These are phyloP conservation scores for Castanopsis chinensis DNA, from an alignment of 306 rosid species.

Conservation along the genomic window DNA sequence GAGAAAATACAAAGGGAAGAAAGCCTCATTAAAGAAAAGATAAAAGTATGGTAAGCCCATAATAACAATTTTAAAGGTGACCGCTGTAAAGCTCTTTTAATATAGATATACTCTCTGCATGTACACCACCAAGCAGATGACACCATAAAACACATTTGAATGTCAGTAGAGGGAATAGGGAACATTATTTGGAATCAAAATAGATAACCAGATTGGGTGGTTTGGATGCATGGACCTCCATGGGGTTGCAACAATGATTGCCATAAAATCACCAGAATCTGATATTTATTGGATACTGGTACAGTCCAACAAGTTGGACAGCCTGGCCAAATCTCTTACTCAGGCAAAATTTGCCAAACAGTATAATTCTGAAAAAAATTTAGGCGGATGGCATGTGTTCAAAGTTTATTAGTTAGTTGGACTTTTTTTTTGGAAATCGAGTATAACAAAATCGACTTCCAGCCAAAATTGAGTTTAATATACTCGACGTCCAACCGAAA, in stretches of 20 bases:
- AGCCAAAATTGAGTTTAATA: too few species aligned
- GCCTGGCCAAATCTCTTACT: neutral
- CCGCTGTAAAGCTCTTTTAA: constrained; percentile 9
- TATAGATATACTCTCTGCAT: constrained; percentile 1
- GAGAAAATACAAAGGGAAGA: constrained; percentile 25
- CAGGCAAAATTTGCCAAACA: too few species aligned
- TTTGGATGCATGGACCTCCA: neutral
- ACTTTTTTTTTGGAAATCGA: too few species aligned
- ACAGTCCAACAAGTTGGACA: neutral
- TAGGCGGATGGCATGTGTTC: too few species aligned
- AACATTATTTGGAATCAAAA: neutral
- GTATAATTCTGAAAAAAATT: too few species aligned
- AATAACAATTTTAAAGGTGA: constrained; percentile 13
- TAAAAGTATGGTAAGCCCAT: constrained; percentile 15
- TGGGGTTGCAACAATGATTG: neutral
- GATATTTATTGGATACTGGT: neutral
- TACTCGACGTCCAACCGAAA: too few species aligned
- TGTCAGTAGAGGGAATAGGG: neutral
- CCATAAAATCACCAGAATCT: neutral
- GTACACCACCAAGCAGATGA: constrained; percentile 18
- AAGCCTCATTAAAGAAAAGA: neutral
- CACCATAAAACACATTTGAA: neutral
- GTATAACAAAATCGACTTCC: too few species aligned
- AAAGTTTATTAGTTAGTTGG: too few species aligned
- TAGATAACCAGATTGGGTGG: neutral